Base-by-base conservation (phyloP, 768 basidiomycete genomes). In the Gelatoporia subvermispora region DNA sequence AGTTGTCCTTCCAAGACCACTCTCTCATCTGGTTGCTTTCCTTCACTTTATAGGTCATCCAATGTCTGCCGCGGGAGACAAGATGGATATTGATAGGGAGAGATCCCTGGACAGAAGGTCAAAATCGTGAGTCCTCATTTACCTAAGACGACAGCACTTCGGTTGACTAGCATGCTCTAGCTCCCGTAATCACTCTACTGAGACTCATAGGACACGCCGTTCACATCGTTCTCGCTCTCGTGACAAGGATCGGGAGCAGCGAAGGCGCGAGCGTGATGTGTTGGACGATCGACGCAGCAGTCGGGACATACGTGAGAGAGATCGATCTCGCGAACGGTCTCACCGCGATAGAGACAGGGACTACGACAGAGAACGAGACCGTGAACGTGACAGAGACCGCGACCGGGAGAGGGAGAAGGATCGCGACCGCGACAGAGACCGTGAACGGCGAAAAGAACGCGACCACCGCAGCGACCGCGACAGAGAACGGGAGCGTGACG, bases 191-290 rank as follows among this genome's bases (percentile, higher is more conserved):
- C 79, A 81, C 64, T 88, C 88, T 3, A 81, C 82, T 34, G 87
- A 88, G 63, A 90, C 87, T 9, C 79, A 81, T 56, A 80, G 78
- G 38, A 88, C 86, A 18, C 76, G 73, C 56, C 76, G 77, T 50
- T 89, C 87, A 41, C 85, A 88, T 58, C 75, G 80, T 52, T 91
- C 89, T 9, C 70, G 69, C 45, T 90, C 88, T 20, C 73, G 78
- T 57, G 86, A 85, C 47, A 71, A 73, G 43, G 71, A 85, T 43
- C 76, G 72, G 57, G 72, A 74, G 48, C 82, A 82, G 31, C 73
- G 71, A 47, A 74, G 78, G 18, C 72, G 78, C 31, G 78, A 85
- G 3, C 70, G 64, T 43, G 73, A 78, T 39, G 77, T 81, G 23
- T 43, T 52, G 31, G 83, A 79, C 52, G 80, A 77, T 52, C 76